phyloP scores from a whole-genome alignment of 768 basidiomycete species.

The Lactarius vividus region DNA sequence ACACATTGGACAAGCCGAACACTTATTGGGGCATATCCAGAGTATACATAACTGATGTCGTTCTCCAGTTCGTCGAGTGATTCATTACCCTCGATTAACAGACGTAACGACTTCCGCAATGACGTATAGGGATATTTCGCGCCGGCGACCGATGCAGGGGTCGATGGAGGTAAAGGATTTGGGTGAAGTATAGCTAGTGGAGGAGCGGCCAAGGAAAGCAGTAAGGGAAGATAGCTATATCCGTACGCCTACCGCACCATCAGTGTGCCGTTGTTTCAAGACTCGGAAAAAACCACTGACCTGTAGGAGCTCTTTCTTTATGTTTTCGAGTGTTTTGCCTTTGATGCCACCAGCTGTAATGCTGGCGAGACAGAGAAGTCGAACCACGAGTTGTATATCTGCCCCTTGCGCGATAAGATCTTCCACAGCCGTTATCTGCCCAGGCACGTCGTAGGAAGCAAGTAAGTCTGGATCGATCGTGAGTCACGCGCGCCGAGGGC shows the following conservation, averaged over 20 bases:
- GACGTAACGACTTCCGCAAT: slow-evolving; percentile 79
- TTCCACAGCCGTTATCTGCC: slow-evolving; percentile 84
- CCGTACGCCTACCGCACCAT: slow-evolving; percentile 62
- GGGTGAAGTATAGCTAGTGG: slow-evolving; percentile 66
- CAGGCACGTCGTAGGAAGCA: slow-evolving; percentile 80
- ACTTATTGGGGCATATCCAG: slow-evolving; percentile 93
- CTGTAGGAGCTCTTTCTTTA: slow-evolving; percentile 92
- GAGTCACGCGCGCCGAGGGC: slow-evolving; percentile 8
- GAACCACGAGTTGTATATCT: slow-evolving; percentile 72
- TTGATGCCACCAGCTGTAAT: slow-evolving; percentile 86
- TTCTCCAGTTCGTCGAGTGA: slow-evolving; percentile 80
- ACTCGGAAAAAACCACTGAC: slow-evolving; percentile 32
- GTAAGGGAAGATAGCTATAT: slow-evolving; percentile 64
- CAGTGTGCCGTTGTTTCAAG: slow-evolving; percentile 12
- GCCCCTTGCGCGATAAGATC: slow-evolving; percentile 86
- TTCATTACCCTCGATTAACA: slow-evolving; percentile 90
- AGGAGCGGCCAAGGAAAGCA: slow-evolving; percentile 62
- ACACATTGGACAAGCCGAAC: slow-evolving; percentile 90
- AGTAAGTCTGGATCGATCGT: slow-evolving; percentile 66
- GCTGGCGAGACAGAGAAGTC: slow-evolving; percentile 84
- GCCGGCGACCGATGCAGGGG: slow-evolving; percentile 39
- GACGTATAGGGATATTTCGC: slow-evolving; percentile 68
- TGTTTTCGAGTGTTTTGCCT: slow-evolving; percentile 75
- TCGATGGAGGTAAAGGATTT: slow-evolving; percentile 60
- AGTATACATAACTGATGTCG: slow-evolving; percentile 95